A percentile compares a stretch with the other conserved stretches of the same genome.
Conservation (phyloP, 768 basidiomycete species). For the Butyriboletus loyo region DNA sequence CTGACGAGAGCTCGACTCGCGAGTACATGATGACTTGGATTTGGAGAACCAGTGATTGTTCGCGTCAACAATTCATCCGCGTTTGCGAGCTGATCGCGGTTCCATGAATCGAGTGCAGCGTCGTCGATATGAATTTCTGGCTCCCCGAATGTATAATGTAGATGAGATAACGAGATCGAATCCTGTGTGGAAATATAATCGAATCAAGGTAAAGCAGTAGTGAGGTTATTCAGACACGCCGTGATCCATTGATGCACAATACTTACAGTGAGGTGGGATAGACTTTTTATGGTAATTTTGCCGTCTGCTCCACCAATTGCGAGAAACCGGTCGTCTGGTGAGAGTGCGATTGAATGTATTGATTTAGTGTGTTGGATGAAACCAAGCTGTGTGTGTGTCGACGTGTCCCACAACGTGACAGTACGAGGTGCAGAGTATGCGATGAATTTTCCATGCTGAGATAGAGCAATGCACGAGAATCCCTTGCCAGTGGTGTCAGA, state of each 20-base stretch:
- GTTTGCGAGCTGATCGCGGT: background rate
- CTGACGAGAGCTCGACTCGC: background rate
- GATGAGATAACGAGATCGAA: too few species aligned
- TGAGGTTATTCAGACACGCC: too few species aligned
- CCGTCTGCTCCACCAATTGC: background rate
- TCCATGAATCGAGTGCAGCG: background rate
- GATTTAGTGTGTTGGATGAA: too few species aligned
- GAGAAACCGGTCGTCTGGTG: background rate
- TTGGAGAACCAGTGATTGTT: slow-evolving; percentile 24
- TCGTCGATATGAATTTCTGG: background rate
- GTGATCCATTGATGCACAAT: too few species aligned
- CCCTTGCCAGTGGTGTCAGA: too few species aligned
- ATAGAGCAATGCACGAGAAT: background rate
- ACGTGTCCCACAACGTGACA: background rate
- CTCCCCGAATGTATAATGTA: too few species aligned
- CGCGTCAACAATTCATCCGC: too few species aligned
- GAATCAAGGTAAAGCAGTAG: too few species aligned
- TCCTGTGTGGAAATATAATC: too few species aligned
- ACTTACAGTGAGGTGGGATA: background rate
- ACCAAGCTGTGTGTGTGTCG: too few species aligned
- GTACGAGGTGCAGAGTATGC: background rate
- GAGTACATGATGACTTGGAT: too few species aligned
- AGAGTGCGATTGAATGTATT: background rate
- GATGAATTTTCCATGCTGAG: background rate
- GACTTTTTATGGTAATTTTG: too few species aligned